Percentiles rank a stretch among this genome's conserved stretches.
phyloP scores from a whole-genome alignment of 306 rosid genomes.

The Ormosia emarginata region DNA sequence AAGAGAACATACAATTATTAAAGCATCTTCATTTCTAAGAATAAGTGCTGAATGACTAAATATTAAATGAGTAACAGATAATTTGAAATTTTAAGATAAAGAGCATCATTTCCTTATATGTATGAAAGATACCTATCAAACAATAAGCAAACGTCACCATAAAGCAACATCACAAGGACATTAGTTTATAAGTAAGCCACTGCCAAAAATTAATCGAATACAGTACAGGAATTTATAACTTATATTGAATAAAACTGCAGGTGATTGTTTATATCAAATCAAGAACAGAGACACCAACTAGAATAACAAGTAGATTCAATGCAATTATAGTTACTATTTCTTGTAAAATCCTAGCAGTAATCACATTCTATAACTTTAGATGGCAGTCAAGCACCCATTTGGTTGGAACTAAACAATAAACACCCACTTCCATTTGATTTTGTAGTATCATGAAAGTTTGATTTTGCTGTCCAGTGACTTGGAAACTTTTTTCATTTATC shows the following conservation, averaged over 20 bases:
- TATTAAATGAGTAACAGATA: slow-evolving; percentile 15
- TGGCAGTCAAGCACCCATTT: neutral
- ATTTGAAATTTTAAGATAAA: slow-evolving; percentile 7
- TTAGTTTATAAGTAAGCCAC: neutral
- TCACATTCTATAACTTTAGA: neutral
- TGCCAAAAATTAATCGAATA: neutral
- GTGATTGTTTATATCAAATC: neutral
- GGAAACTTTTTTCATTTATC: neutral
- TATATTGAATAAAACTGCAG: neutral
- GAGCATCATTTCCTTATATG: neutral
- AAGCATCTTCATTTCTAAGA: slow-evolving; percentile 18
- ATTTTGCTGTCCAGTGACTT: neutral
- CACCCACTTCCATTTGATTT: neutral
- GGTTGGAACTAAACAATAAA: neutral
- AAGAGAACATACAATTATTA: slow-evolving; percentile 18
- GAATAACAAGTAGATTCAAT: neutral
- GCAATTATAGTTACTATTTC: neutral
- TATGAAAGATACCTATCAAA: neutral
- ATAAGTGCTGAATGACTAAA: neutral
- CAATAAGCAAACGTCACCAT: slow-evolving; percentile 4
- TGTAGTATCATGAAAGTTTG: neutral
- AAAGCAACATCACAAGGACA: neutral
- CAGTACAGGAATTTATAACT: neutral
- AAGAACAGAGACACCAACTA: neutral
- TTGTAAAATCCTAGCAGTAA: neutral